Evolutionary conservation across 768 basidiomycete species (phyloP), one percentile per base, ranked within the genome.

Genomic region (Baorangia bicolor): DNA sequence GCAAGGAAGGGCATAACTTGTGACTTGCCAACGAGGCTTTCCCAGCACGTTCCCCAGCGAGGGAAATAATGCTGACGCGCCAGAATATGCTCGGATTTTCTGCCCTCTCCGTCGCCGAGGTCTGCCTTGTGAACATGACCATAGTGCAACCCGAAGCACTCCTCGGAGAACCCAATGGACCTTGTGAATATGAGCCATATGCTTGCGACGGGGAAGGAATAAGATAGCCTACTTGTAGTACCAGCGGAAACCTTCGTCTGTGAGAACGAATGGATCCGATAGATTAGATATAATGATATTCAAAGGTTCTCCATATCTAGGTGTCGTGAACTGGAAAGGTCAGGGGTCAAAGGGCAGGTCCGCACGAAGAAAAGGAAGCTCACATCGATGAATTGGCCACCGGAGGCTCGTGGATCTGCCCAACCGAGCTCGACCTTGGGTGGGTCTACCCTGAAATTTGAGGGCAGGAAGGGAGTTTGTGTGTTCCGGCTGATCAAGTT

Each of bases 41-140:
- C 92, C 88, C 92, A 92, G 70, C 92, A 94, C 0, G 90, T 90
- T 27, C 92, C 92, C 80, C 84, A 86, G 34, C 86, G 73, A 5
- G 91, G 90, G 61, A 82, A 81, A 71, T 91, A 92, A 58, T 86
- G 77, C 62, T 94, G 92, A 23, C 92, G 82, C 23, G 85, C 86
- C 44, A 94, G 80, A 66, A 85, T 81, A 57, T 84, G 79, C 66
- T 94, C 87, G 0, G 74, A 68, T 66, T 86, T 86, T 63, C 78
- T 79, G 3, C 85, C 85, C 50, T 87, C 83, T 1, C 92, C 92
- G 63, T 94, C 92, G 27, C 92, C 92, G 9, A 94, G 81, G 68
- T 94, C 78, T 14, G 92, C 93, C 44, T 84, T 76, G 66, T 94
- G 92, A 33, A 86, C 74, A 56, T 83, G 72, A 27, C 93, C 92